Percentiles rank a stretch among this genome's conserved stretches.
Evolutionary conservation across 805 yeast genomes (phyloP).

Genomic region (Naumovozyma baii): DNA sequence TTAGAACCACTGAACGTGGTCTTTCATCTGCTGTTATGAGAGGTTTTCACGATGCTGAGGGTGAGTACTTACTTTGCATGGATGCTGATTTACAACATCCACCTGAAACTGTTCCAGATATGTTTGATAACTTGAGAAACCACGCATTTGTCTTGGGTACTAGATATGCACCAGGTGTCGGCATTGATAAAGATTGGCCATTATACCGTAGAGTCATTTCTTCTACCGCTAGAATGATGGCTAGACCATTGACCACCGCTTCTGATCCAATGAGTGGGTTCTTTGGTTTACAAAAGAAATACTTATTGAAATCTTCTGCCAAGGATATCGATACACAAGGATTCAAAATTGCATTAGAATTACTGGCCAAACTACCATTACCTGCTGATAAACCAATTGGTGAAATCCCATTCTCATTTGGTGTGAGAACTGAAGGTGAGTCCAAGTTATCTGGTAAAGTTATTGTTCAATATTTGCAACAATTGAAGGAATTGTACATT

Average conservation of each 20-base stretch:
- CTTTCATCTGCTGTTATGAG: constrained; percentile 41
- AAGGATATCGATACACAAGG: constrained; percentile 36
- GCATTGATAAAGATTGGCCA: constrained; percentile 47
- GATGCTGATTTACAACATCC: constrained; percentile 48
- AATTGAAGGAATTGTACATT: constrained; percentile 38
- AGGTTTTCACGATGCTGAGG: constrained; percentile 40
- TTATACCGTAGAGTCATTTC: constrained; percentile 41
- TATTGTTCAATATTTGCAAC: constrained; percentile 38
- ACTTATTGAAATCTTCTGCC: constrained; percentile 29
- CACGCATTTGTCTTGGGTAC: constrained; percentile 42
- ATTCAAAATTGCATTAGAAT: constrained; percentile 42
- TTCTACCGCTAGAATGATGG: constrained; percentile 40
- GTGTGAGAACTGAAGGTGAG: constrained; percentile 47
- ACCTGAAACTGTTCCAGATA: constrained; percentile 41
- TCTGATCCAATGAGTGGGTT: constrained; percentile 47
- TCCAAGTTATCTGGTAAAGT: constrained; percentile 42
- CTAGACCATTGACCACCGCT: constrained; percentile 41
- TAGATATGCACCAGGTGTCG: constrained; percentile 46
- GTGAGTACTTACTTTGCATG: constrained; percentile 41
- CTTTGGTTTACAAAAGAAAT: constrained; percentile 41
- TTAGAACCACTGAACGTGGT: constrained; percentile 43
- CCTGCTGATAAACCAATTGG: constrained; percentile 33
- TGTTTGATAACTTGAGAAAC: constrained; percentile 33
- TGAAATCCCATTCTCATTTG: constrained; percentile 42
- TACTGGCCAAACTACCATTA: constrained; percentile 38